phyloP scores from a whole-genome alignment of 352 stramenopile genomes.

The Globisporangium radiosum region DNA sequence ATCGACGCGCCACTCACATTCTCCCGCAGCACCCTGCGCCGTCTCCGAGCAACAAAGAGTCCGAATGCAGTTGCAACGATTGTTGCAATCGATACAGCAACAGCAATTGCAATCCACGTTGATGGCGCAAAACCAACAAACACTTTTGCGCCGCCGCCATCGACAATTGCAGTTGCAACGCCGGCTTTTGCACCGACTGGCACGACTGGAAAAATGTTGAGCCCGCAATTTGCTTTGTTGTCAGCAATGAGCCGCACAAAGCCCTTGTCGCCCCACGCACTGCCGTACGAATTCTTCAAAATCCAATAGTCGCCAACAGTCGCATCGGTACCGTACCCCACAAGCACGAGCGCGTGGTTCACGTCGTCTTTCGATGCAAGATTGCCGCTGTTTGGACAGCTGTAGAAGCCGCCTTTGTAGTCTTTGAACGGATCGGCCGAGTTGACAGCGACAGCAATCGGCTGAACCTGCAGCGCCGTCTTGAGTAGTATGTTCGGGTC shows the following conservation, averaged over 20 bases:
- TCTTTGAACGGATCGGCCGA: slow-evolving; percentile 65
- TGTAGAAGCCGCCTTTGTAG: slow-evolving; percentile 64
- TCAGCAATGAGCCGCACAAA: slow-evolving; percentile 66
- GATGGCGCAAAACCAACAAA: slow-evolving; percentile 48
- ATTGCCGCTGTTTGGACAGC: slow-evolving; percentile 53
- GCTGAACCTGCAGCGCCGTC: slow-evolving; percentile 46
- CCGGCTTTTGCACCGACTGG: slow-evolving; percentile 46
- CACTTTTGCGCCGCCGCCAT: slow-evolving; percentile 55
- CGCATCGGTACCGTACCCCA: slow-evolving; percentile 62
- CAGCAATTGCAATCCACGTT: slow-evolving; percentile 55
- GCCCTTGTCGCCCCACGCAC: slow-evolving; percentile 52
- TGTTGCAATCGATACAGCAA: slow-evolving; percentile 39
- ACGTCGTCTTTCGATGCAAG: slow-evolving; percentile 63
- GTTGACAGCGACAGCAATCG: slow-evolving; percentile 73
- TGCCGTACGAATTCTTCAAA: slow-evolving; percentile 77
- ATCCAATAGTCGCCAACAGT: slow-evolving; percentile 72
- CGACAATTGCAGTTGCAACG: slow-evolving; percentile 30
- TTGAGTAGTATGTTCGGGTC: slow-evolving; percentile 49
- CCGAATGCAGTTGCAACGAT: slow-evolving; percentile 44
- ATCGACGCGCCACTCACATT: slow-evolving; percentile 34
- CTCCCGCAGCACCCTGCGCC: slow-evolving; percentile 37
- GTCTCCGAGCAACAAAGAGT: slow-evolving; percentile 36
- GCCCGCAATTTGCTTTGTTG: slow-evolving; percentile 65
- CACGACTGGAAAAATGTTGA: slow-evolving; percentile 77
- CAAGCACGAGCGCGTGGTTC: slow-evolving; percentile 70